Evolutionary conservation across 1,284 basidiomycete genomes (phyloP).

Genomic region (Fistulinella cinereoalba): DNA sequence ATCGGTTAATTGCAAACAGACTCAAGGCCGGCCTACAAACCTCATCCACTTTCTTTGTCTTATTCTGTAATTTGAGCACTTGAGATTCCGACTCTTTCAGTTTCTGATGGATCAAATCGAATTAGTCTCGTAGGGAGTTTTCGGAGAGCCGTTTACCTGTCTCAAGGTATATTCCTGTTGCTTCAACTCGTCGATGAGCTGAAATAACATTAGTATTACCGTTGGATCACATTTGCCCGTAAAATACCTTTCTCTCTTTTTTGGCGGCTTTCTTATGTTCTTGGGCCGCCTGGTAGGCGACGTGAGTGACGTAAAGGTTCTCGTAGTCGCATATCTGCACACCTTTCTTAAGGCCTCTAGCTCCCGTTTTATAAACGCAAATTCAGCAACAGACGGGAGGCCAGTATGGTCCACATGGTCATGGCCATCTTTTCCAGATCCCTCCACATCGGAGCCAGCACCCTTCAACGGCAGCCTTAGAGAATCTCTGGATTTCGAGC

Average conservation of each 20-base stretch:
- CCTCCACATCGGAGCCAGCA: slow-evolving; percentile 27
- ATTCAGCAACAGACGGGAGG: slow-evolving; percentile 33
- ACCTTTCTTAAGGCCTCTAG: slow-evolving; percentile 51
- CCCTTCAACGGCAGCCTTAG: slow-evolving; percentile 17
- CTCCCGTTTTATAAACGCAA: slow-evolving; percentile 39
- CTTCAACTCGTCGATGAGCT: slow-evolving; percentile 24
- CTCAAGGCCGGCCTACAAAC: slow-evolving; percentile 33
- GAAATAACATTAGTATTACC: slow-evolving; percentile 18
- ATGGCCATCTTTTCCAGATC: slow-evolving; percentile 21
- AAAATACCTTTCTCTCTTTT: slow-evolving; percentile 56
- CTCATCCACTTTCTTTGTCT: slow-evolving; percentile 53
- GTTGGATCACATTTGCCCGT: not conserved
- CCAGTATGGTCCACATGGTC: slow-evolving; percentile 32
- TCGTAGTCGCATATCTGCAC: slow-evolving; percentile 14
- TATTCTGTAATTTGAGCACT: slow-evolving; percentile 45
- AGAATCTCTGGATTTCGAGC: slow-evolving; percentile 33
- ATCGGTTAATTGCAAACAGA: not conserved
- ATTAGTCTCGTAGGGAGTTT: not conserved
- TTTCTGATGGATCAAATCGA: slow-evolving; percentile 34
- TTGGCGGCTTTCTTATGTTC: slow-evolving; percentile 51
- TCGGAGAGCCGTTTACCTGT: slow-evolving; percentile 15
- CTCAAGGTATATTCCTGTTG: slow-evolving; percentile 24
- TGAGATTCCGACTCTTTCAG: slow-evolving; percentile 49
- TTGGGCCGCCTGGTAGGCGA: slow-evolving; percentile 38
- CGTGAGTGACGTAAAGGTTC: slow-evolving; percentile 24